These are phyloP conservation scores for Syzygium aqueum DNA, from an alignment of 345 rosid genomes.

Conservation along the genomic window DNA sequence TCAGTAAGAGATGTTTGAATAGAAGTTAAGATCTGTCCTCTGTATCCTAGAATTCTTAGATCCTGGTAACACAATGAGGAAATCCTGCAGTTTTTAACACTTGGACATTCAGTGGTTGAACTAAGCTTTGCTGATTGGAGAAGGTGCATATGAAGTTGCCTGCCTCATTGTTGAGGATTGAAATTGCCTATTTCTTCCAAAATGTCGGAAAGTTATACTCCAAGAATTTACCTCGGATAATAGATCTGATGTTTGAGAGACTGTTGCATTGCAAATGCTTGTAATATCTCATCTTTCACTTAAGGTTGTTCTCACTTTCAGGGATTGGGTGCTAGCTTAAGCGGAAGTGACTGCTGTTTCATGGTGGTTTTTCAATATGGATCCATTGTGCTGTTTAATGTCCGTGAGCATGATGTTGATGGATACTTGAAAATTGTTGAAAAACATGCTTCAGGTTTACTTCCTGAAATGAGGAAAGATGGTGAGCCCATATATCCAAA, in stretches of 20 bases:
- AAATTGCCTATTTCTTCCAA: background rate
- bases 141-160: background rate
- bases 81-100: background rate
- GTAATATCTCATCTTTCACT: background rate
- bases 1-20: background rate
- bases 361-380: conserved; percentile 94
- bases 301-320: conserved; percentile 20
- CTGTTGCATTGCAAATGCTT: background rate
- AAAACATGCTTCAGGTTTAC: conserved; percentile 82
- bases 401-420: conserved; percentile 72
- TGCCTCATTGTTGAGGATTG: background rate
- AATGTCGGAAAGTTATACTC: background rate
- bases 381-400: conserved; percentile 86
- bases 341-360: conserved; percentile 72
- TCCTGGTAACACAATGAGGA: background rate
- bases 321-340: conserved; percentile 55
- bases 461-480: conserved; percentile 91
- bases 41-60: background rate
- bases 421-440: conserved; percentile 76
- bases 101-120: background rate
- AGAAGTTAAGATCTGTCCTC: background rate
- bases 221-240: background rate
- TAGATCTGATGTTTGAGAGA: background rate
- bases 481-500: conserved; percentile 34
- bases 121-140: background rate